Base-by-base conservation (phyloP, 2,329 filamentous ascomycete genomes). In the Knufia fluminis region DNA sequence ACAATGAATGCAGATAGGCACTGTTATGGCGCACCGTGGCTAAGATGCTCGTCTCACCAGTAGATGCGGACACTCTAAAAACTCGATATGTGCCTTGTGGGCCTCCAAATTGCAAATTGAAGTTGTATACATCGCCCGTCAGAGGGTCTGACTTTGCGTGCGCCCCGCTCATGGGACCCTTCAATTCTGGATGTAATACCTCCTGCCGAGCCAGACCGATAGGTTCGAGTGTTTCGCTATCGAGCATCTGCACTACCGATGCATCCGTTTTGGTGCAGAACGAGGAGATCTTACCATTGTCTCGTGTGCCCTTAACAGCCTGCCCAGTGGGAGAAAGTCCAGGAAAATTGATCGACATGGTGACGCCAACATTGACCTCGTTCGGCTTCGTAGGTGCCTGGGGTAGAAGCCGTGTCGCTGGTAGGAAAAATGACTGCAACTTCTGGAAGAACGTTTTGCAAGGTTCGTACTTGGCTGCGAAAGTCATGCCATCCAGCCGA, bases 1-100 rank as follows among this genome's bases (percentile, higher is more conserved):
- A 87, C 58, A 91, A 75, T 7, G 86, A 91, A 67, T 94, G 88
- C n/a, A 94, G 78, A 59, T 92, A 94, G 0, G 85, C 82, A 0
- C 83, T 62, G 2, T 71, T 68, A 3, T 66, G 64, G 0, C 67
- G 64, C 52, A 92, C 77, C 0, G 76, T 81, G 2, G 86, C 86
- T 0, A 94, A 73, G 16, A 92, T 81, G 0, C 79, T 76, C 0
- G 85, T 86, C 48, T 78, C 69, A 0, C 82, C 84, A 0, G 79
- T 83, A 0, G 72, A 62, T 0, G 79, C 76, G 16, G 76, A 82
- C 2, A 80, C 76, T 1, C 75, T 69, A 64, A 90, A 92, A 14
- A 92, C 61, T 14, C 83, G 79, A 61, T 91, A 92, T 0, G 72
- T 78, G 1, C 77, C 64, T 0, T 61, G 62, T 0, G 62, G 65